Evolutionary conservation across 768 basidiomycete genomes (phyloP).

Genomic region (Tubosaeta sp.): DNA sequence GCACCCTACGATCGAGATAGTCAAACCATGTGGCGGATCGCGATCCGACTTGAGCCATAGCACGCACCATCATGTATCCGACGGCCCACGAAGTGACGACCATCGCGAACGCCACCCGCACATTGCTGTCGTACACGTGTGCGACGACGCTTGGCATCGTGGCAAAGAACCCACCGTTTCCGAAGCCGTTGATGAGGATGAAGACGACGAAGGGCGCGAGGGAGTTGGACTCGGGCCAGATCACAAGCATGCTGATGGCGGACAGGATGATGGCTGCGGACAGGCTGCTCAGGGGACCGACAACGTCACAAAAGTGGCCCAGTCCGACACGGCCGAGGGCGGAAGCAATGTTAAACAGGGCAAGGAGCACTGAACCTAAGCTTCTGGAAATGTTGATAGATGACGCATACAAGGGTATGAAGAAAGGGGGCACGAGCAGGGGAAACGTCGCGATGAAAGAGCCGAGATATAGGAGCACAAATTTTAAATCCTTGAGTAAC

Average conservation of each 20-base stretch:
- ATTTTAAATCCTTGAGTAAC: conserved; percentile 28
- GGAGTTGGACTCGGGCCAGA: conserved; percentile 27
- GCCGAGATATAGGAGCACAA: conserved; percentile 27
- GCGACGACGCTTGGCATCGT: conserved; percentile 31
- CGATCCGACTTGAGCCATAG: background rate
- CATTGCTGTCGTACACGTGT: conserved; percentile 27
- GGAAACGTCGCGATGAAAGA: conserved; percentile 34
- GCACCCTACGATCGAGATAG: conserved; percentile 17
- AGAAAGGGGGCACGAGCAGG: conserved; percentile 34
- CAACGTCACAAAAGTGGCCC: conserved; percentile 26
- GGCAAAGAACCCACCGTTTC: conserved; percentile 33
- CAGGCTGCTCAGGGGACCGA: conserved; percentile 30
- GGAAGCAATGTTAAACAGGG: conserved; percentile 33
- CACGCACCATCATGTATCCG: conserved; percentile 25
- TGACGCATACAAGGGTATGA: conserved; percentile 33
- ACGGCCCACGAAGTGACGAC: conserved; percentile 29
- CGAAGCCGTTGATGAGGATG: conserved; percentile 25
- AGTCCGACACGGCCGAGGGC: conserved; percentile 30
- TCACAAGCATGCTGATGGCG: conserved; percentile 28
- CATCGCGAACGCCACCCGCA: conserved; percentile 33
- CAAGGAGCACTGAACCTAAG: conserved; percentile 28
- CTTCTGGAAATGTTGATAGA: conserved; percentile 23
- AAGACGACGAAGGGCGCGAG: conserved; percentile 23
- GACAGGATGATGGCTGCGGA: conserved; percentile 24
- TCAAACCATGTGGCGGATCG: background rate